Conservation (phyloP, 1,284 basidiomycete genomes). For the Somion occarium region DNA sequence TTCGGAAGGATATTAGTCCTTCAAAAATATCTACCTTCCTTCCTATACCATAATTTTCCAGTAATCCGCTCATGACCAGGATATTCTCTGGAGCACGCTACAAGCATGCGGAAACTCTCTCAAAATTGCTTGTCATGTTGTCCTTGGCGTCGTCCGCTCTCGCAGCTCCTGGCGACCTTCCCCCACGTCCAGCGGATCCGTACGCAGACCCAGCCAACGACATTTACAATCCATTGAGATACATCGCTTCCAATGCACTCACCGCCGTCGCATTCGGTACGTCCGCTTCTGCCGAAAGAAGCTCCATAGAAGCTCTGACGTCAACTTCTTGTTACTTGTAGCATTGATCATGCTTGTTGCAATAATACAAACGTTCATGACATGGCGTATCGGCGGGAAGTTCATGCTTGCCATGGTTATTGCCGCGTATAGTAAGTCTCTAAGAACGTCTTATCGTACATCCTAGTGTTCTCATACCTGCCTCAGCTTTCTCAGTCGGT, state of each 20-base stretch:
- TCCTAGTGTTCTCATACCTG: neutral
- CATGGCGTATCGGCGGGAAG: conserved; percentile 45
- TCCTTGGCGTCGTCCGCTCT: conserved; percentile 23
- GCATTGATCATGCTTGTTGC: conserved; percentile 49
- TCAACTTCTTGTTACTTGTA: conserved; percentile 16
- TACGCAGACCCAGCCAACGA: conserved; percentile 46
- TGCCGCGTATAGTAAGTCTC: conserved; percentile 48
- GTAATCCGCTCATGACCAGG: no score
- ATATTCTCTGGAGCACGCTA: no score
- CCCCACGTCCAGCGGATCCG: conserved; percentile 4
- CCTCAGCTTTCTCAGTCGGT: conserved; percentile 38
- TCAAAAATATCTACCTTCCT: no score
- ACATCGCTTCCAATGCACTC: conserved; percentile 54
- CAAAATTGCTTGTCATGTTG: neutral
- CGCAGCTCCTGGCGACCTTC: neutral
- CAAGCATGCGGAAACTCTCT: no score
- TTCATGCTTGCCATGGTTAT: conserved; percentile 67
- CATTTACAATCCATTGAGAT: conserved; percentile 51
- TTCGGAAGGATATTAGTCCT: no score
- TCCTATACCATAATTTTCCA: no score
- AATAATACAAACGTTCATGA: conserved; percentile 44
- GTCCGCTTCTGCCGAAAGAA: conserved; percentile 14
- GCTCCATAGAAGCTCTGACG: no score
- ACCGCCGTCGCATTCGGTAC: conserved; percentile 52
- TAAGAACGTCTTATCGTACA: neutral